These are phyloP conservation scores for Aschersonia sp. DNA, from an alignment of 2,329 filamentous ascomycete genomes.

Conservation along the genomic window DNA sequence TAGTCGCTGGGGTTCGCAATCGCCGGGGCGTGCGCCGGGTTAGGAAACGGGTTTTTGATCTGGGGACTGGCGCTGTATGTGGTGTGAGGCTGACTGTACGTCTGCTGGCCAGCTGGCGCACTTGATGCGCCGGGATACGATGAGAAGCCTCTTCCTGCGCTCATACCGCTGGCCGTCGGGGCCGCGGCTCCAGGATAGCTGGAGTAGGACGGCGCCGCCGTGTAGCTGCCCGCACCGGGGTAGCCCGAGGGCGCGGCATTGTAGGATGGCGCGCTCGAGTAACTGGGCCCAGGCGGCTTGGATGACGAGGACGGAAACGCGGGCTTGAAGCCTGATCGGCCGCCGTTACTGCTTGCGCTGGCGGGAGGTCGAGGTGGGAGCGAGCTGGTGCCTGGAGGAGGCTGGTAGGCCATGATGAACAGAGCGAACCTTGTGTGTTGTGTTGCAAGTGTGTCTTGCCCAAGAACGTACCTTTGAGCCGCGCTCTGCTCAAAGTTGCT, in stretches of 20 bases:
- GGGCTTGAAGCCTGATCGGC: constrained; percentile 28
- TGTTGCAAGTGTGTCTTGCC: background rate
- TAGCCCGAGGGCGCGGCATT: constrained; percentile 12
- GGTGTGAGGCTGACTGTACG: constrained; percentile 20
- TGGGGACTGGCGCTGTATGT: constrained; percentile 36
- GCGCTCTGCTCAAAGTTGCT: constrained; percentile 19
- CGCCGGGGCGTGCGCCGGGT: constrained; percentile 32
- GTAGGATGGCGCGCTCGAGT: constrained; percentile 14
- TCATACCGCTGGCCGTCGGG: constrained; percentile 8
- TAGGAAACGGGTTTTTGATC: constrained; percentile 70
- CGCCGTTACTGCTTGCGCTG: constrained; percentile 16
- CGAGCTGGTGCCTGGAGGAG: constrained; percentile 55
- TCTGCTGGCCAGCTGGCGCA: constrained; percentile 9
- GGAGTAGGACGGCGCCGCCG: constrained; percentile 5
- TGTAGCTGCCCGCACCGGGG: constrained; percentile 3
- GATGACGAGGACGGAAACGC: constrained; percentile 28
- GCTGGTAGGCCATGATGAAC: constrained; percentile 76
- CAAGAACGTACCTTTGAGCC: constrained; percentile 36
- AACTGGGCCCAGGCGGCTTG: constrained; percentile 22
- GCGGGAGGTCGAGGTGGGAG: constrained; percentile 68
- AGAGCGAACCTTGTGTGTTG: constrained; percentile 16
- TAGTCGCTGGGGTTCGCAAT: constrained; percentile 21
- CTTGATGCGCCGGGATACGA: constrained; percentile 9
- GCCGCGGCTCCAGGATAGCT: constrained; percentile 19
- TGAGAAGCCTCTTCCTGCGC: constrained; percentile 2